Base-by-base conservation (phyloP, 2,329 filamentous ascomycete species). In the Fusarium circinatum region DNA sequence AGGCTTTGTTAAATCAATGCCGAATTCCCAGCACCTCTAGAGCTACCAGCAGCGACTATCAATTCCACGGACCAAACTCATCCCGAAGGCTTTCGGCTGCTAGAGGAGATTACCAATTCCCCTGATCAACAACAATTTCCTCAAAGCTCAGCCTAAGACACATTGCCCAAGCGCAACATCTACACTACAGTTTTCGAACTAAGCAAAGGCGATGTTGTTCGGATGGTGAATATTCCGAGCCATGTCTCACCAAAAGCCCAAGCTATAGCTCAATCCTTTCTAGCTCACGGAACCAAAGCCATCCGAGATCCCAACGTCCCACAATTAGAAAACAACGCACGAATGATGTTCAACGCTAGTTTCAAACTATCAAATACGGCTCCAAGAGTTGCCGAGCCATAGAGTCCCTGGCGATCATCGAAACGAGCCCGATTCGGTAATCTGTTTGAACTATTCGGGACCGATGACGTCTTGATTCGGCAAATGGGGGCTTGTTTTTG, bases 401-500 rank as follows among this genome's bases (percentile, higher is more conserved):
- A 15, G n/a, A 56, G 58, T 66, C n/a, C 71, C 71, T 74, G 71
- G 32, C 47, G 67, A 74, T 71, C 71, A 34, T 34, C 48, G n/a
- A 51, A 24, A 11, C 48, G 8, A 47, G 28, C 62, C 48, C 28
- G 54, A 51, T 30, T 15, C 11, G 36, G 64, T 32, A 36, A 24
- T 41, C 18, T 10, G 6, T 32, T 15, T 34, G 28, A 34, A 39
- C 38, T 14, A 60, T 30, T 30, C 30, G 30, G 30, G 30, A 30
- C 30, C 4, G 30, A 30, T 60, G 49, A 60, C 64, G 65, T 47
- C 17, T 39, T 8, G 17, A 26, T 30, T 48, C 68, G 61, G 59
- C 44, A 62, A 24, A 20, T 42, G 6, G 28, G 6, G 34, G 24
- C 3, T 44, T n/a, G 8, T 22, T 49, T 36, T 20, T 32, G 17